phyloP scores from a whole-genome alignment of 495 filamentous ascomycete genomes.

The Neurospora sp. region DNA sequence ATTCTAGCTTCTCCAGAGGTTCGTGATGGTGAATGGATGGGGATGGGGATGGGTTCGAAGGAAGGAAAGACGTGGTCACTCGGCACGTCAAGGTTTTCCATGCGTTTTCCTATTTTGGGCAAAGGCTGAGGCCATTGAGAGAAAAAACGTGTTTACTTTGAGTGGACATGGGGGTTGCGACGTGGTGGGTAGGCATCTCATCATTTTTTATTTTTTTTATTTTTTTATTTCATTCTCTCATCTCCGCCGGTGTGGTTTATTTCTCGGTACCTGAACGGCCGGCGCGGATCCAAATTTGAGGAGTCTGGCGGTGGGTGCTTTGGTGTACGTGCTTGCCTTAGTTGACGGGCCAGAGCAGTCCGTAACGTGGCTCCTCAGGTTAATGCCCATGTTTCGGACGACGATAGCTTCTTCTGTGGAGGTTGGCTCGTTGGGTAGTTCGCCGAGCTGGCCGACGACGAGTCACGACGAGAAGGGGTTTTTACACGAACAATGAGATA shows the following conservation, averaged over 20 bases:
- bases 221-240: background rate
- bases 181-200: background rate
- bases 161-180: background rate
- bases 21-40: background rate
- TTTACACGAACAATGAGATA: background rate
- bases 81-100: background rate
- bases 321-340: background rate
- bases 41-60: background rate
- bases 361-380: background rate
- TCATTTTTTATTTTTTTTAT: background rate
- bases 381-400: background rate
- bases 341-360: background rate
- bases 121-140: background rate
- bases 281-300: background rate
- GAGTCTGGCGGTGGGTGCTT: background rate
- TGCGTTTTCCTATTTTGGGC: background rate
- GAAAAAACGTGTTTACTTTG: background rate
- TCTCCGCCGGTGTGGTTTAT: background rate
- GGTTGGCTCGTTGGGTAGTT: background rate
- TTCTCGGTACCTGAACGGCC: background rate
- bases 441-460: background rate
- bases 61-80: background rate
- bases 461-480: background rate
- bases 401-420: background rate
- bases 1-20: background rate